phyloP scores from a whole-genome alignment of 164 flowering plant genomes.

The Stephania japonica region DNA sequence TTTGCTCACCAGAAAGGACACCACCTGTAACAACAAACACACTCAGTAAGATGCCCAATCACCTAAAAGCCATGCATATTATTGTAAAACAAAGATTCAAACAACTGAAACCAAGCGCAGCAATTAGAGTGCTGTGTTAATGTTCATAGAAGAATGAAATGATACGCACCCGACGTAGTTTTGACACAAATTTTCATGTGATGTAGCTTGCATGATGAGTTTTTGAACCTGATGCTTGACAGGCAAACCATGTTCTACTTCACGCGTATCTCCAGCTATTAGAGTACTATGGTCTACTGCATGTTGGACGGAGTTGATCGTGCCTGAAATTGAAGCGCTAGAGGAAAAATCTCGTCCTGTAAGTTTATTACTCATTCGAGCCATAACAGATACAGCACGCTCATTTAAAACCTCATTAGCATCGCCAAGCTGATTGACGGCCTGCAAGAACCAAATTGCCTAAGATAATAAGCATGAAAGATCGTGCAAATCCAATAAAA shows the following conservation, averaged over 20 bases:
- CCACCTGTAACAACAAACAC: slow-evolving; percentile 62
- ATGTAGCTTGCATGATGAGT: slow-evolving; percentile 77
- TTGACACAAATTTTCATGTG: slow-evolving; percentile 93
- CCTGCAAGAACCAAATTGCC: slow-evolving; percentile 35
- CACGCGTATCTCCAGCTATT: slow-evolving; percentile 68
- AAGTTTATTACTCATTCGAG: slow-evolving; percentile 95
- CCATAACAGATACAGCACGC: slow-evolving; percentile 94
- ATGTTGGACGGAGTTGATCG: slow-evolving; percentile 43
- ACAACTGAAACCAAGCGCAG: background rate
- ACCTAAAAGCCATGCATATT: background rate
- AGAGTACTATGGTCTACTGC: slow-evolving; percentile 55
- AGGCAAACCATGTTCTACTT: slow-evolving; percentile 85
- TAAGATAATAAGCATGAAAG: slow-evolving; percentile 7
- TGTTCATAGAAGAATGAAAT: background rate
- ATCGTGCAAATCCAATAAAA: background rate
- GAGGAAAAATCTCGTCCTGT: slow-evolving; percentile 91
- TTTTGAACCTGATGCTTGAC: slow-evolving; percentile 92
- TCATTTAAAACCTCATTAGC: slow-evolving; percentile 95
- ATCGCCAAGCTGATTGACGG: slow-evolving; percentile 96
- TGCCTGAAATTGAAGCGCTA: slow-evolving; percentile 33
- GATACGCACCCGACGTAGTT: slow-evolving; percentile 91
- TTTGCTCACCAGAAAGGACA: slow-evolving; percentile 77
- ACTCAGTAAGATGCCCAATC: background rate
- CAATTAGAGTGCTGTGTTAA: no score
- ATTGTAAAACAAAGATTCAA: no score